A percentile compares a stretch with the other conserved stretches of the same genome.
Conservation (phyloP, 1,284 basidiomycete species). For the Ustilago loliicola region DNA sequence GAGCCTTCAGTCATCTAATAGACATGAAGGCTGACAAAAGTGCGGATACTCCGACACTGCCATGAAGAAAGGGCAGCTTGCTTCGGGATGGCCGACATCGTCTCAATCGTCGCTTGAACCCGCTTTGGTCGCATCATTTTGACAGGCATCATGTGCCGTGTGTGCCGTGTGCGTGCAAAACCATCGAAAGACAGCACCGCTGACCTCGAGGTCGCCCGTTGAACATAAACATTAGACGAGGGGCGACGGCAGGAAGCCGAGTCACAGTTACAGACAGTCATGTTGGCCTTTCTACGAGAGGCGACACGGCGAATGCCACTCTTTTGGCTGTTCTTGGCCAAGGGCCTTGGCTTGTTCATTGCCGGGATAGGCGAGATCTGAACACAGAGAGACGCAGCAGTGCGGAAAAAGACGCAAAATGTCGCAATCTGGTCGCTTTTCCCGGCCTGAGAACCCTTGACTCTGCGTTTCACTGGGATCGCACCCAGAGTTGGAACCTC, state of each 20-base stretch:
- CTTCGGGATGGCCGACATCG: not conserved
- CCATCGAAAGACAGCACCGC: too few species aligned
- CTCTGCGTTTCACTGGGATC: not conserved
- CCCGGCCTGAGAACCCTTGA: not conserved
- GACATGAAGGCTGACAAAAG: not conserved
- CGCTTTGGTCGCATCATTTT: not conserved
- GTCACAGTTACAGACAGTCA: constrained; percentile 4
- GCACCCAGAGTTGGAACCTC: constrained; percentile 40
- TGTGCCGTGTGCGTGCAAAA: too few species aligned
- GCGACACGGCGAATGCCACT: constrained; percentile 24
- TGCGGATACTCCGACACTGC: not conserved
- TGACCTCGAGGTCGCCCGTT: constrained; percentile 7
- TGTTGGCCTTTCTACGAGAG: not conserved
- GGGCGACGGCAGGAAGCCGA: constrained; percentile 11
- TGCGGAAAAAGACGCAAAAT: constrained; percentile 24
- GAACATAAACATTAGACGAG: not conserved
- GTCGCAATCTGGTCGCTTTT: constrained; percentile 27
- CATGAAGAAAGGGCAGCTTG: not conserved
- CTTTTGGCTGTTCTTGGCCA: constrained; percentile 31
- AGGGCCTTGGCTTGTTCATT: constrained; percentile 27
- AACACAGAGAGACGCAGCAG: not conserved
- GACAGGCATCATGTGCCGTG: not conserved
- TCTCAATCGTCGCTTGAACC: constrained; percentile 9
- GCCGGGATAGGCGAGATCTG: constrained; percentile 17
- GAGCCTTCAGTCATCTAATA: not conserved